Percentiles rank a stretch among this genome's conserved stretches.
Conservation (phyloP, 2,329 filamentous ascomycete genomes). For the Microdochium bolleyi region DNA sequence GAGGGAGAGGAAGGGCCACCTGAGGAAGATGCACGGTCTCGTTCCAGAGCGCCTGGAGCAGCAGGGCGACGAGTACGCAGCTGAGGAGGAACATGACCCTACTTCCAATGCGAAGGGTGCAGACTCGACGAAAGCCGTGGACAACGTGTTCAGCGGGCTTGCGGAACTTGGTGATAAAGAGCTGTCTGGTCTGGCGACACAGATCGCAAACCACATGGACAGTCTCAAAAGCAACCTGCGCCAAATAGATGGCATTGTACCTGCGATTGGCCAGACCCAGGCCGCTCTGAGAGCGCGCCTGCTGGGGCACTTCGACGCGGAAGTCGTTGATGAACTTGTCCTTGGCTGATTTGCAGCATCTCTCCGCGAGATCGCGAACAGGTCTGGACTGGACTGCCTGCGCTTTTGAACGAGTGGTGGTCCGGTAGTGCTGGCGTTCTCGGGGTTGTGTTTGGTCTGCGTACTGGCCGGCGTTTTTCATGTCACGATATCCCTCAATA, state of each 20-base stretch:
- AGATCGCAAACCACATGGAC: constrained; percentile 47
- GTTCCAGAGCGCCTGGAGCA: constrained; percentile 27
- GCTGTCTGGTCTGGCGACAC: constrained; percentile 33
- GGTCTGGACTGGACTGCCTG: too few species aligned
- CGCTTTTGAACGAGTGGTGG: too few species aligned
- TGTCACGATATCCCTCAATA: too few species aligned
- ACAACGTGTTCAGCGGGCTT: constrained; percentile 14
- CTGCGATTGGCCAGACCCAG: constrained; percentile 36
- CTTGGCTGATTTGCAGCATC: not conserved
- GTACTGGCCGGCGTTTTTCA: too few species aligned
- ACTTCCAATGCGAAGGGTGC: constrained; percentile 5
- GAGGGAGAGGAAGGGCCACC: constrained; percentile 38
- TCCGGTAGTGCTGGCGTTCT: too few species aligned
- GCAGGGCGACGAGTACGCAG: constrained; percentile 2
- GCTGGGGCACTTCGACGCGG: constrained; percentile 4
- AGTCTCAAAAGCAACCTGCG: constrained; percentile 45
- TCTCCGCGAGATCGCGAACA: too few species aligned
- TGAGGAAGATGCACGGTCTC: constrained; percentile 41
- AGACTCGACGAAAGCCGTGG: constrained; percentile 7
- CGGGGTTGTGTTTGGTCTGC: too few species aligned
- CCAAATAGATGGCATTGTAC: constrained; percentile 43
- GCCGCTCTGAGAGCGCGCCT: constrained; percentile 42
- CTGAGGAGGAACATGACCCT: constrained; percentile 5
- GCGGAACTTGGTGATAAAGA: constrained; percentile 33
- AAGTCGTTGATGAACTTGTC: not conserved